Conservation (phyloP, 2,329 filamentous ascomycete genomes). For the Emmonsiellopsis sp. region DNA sequence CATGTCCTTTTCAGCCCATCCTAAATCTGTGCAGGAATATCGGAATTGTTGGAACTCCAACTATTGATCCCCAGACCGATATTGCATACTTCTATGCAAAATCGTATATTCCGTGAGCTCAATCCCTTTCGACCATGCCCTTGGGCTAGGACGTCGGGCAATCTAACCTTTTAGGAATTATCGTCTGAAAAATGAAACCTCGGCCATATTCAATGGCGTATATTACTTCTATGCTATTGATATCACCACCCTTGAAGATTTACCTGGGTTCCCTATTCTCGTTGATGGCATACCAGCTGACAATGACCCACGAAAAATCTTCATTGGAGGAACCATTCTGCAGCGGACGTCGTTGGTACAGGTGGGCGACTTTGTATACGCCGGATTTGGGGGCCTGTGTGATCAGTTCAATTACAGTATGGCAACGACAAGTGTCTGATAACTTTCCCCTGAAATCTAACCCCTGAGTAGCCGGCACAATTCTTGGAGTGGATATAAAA, state of each 20-base stretch:
- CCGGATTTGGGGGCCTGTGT: background rate
- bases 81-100: constrained; percentile 1
- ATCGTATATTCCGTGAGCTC: background rate
- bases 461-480: background rate
- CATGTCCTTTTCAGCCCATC: background rate
- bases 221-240: background rate
- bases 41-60: background rate
- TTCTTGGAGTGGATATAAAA: background rate
- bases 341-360: background rate
- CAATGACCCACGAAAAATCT: background rate
- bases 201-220: background rate
- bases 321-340: background rate
- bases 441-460: background rate
- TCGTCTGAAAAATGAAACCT: background rate
- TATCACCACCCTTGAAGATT: background rate
- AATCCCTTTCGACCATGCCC: background rate
- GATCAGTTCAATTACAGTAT: background rate
- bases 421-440: background rate
- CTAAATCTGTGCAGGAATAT: background rate
- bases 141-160: background rate
- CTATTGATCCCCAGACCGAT: background rate
- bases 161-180: background rate
- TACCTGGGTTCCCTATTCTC: background rate
- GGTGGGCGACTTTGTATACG: background rate
- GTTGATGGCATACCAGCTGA: background rate